Conservation (phyloP, 345 rosid genomes). For the Chamaenerion angustifolium region DNA sequence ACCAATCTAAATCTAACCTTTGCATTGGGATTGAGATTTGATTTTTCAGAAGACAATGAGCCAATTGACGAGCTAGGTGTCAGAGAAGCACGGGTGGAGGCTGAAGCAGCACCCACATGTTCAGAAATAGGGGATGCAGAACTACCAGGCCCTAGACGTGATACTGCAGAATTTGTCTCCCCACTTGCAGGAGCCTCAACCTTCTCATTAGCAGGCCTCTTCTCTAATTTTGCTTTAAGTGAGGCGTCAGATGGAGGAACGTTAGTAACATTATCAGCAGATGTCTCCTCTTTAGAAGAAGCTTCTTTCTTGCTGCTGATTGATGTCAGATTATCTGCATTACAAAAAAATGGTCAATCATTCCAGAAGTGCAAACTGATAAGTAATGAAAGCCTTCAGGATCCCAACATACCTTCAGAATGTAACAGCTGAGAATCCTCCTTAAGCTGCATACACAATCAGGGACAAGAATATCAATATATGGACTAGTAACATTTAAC, state of each 20-base stretch:
- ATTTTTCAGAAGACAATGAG: conserved; percentile 64
- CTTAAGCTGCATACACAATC: conserved; percentile 18
- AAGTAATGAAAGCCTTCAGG: no score
- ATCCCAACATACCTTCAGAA: conserved; percentile 21
- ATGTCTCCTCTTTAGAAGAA: conserved; percentile 24
- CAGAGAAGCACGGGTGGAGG: conserved; percentile 32
- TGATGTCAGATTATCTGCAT: conserved; percentile 26
- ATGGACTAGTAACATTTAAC: no score
- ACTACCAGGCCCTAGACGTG: conserved; percentile 40
- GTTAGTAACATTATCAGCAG: conserved; percentile 17
- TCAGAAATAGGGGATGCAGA: conserved; percentile 56
- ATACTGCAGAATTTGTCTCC: conserved; percentile 24
- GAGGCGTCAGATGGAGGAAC: conserved; percentile 17
- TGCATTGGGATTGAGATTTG: conserved; percentile 65
- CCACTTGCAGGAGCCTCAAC: conserved; percentile 25
- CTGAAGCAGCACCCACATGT: conserved; percentile 19
- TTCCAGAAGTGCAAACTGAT: no score
- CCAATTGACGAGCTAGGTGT: conserved; percentile 67
- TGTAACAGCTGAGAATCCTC: conserved; percentile 19
- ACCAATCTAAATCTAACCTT: conserved; percentile 35
- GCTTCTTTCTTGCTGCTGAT: conserved; percentile 19
- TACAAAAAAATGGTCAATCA: background rate
- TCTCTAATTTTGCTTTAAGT: conserved; percentile 28
- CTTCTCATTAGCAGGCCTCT: conserved; percentile 24
- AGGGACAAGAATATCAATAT: no score